A percentile compares a stretch with the other conserved stretches of the same genome.
These are phyloP conservation scores for Neurospora crassa DNA, from an alignment of 2,329 filamentous ascomycete species.

Conservation along the genomic window DNA sequence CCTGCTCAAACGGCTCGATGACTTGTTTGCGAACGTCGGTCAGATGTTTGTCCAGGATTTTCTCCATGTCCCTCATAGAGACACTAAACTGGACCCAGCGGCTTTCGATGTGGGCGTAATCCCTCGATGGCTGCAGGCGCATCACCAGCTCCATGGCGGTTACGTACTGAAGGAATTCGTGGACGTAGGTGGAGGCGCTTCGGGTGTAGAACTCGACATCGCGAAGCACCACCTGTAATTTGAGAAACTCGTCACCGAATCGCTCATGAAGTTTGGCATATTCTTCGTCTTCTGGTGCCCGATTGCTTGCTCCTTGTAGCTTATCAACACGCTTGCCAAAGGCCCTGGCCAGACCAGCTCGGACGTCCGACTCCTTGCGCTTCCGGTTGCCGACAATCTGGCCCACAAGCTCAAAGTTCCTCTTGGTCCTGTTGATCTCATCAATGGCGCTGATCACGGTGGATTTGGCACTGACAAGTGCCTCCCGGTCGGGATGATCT, in stretches of 20 bases:
- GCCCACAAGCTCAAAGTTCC: conserved; percentile 84
- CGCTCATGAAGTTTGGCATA: conserved; percentile 76
- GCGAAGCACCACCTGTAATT: conserved; percentile 81
- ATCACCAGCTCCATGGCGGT: conserved; percentile 77
- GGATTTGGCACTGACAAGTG: conserved; percentile 45
- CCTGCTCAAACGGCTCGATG: conserved; percentile 52
- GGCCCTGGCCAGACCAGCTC: conserved; percentile 74
- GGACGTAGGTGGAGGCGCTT: conserved; percentile 70
- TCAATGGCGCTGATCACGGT: conserved; percentile 58
- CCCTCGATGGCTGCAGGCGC: conserved; percentile 57
- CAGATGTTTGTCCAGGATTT: conserved; percentile 76
- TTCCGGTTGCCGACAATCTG: conserved; percentile 72
- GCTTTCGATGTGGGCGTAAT: conserved; percentile 72
- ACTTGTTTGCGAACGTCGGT: conserved; percentile 68
- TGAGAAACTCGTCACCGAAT: conserved; percentile 86
- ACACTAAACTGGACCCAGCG: conserved; percentile 91
- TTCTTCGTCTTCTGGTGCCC: conserved; percentile 65
- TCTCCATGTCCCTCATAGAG: conserved; percentile 76
- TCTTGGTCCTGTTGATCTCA: conserved; percentile 92
- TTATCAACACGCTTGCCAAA: conserved; percentile 87
- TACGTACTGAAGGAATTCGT: conserved; percentile 71
- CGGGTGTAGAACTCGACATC: conserved; percentile 90
- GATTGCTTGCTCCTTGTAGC: conserved; percentile 53
- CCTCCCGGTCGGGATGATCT: conserved; percentile 72
- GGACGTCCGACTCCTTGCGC: conserved; percentile 80